Evolutionary conservation across 1,139 yeast species (phyloP), one percentile per base, ranked within the genome.

Genomic region (Candida dubliniensis): DNA sequence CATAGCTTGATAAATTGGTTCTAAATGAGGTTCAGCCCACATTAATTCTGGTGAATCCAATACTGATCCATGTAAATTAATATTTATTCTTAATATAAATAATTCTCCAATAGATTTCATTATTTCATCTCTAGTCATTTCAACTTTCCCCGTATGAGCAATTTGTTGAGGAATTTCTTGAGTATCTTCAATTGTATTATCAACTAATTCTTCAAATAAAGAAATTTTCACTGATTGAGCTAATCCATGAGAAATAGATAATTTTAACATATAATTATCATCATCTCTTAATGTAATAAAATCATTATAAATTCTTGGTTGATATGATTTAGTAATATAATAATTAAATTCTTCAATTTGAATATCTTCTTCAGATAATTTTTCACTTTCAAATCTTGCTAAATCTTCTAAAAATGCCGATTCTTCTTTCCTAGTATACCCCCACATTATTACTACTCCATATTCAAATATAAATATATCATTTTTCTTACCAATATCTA

Each of bases 1-100:
- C 2, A 96, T 88, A 0, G 98, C 97, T 63, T 90, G 97, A 64
- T 93, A 93, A 45, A 91, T 90, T 1, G 99, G 99, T 61, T 93
- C 98, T 47, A 93, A 71, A 58, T 91, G 96, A 1, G 99, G 99
- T 60, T 93, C 98, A 0, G 96, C 84, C 99, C 99, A 93, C 96
- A 93, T 90, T 47, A 93, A 79, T 62, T 93, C 98, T 0, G 99
- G 99, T 1, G 96, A 87, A 61, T 93, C 99, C 50, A 93, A 70
- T 18, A 93, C 95, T 2, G 97, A 89, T 1, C 98, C 98, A 66
- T 93, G 98, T 49, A 93, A 71, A 59, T 93, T 93, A 53, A 90
- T 88, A 63, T 87, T 89, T 47, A 93, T 93, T 48, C 99, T 73
- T 52, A 93, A 71, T 47, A 93, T 93, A 63, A 93, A 93, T 50